Base-by-base conservation (phyloP, 176 grass and related monocot genomes). In the Thinopyrum elongatum region DNA sequence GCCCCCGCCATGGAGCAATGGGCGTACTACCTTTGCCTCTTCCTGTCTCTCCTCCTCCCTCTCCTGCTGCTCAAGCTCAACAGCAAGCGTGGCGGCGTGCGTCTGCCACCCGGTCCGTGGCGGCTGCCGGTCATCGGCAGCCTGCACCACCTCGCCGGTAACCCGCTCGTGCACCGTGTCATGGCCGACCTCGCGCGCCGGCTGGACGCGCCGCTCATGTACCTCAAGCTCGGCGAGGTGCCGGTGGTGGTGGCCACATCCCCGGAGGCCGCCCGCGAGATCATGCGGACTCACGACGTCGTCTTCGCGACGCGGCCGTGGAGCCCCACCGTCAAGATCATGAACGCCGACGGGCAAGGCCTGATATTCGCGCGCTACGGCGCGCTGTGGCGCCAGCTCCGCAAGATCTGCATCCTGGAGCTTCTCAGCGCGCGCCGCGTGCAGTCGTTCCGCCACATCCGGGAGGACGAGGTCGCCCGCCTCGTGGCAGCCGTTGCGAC, bases 141-240 rank as follows among this genome's bases (percentile, higher is more conserved):
- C 83, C 79, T 90, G 14, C 88, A 86, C 71, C 88, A 90, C 83
- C 71, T 86, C 4, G 25, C 60, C 4, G 29, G 47, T 0, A 76
- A 15, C 3, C 83, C 78, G 22, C 79, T 82, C 4, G 39, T 21
- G 33, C 83, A 90, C 83, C 83, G 79, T 16, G 66, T 77, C 28
- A 14, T 90, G 23, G 78, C 83, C 0, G 79, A 82, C 71, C 78
- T 90, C 12, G 46, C 88, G 15, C 70, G 71, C 5, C 71, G 38
- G 3, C 39, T 47, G 0, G 77, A 36, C 63, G 36, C 78, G 36
- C 83, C 88, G 44, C 83, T 89, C 78, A 82, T 89, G 70, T 85
- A 85, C 83, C 78, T 89, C 47, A 21, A 19, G 83, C 83, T 89
- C 83, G 88, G 87, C 21, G 83, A 89, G 83, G 47, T 89, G 0